Evolutionary conservation across 305 asterid genomes (phyloP), one percentile per base, ranked within the genome.

Genomic region (Fraxinus baroniana): DNA sequence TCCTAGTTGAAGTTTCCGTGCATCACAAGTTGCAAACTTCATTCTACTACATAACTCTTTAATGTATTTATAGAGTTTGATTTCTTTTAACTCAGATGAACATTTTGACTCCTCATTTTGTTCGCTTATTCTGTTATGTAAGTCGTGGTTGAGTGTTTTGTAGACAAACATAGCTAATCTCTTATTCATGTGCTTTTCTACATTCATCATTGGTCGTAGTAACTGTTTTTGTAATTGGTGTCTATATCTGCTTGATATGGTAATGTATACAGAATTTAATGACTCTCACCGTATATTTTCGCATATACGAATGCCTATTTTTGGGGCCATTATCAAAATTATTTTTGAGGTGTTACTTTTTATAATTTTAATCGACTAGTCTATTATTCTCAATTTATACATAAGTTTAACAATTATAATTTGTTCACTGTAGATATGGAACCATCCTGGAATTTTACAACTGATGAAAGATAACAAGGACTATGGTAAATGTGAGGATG

Each of bases 401-500:
- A 3, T 0, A 64, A 74, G 62, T 81, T 77, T 12, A 62, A 74
- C 75, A 32, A 72, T 62, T 77, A 71, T 74, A 81, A 44, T 73
- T 78, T 80, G 32, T 79, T 84, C 83, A 80, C 73, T 87, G 83
- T 86, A 96, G 99, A 96, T 96, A 86, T 97, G 98, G 98, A 97
- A 97, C 86, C 99, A 97, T 93, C 99, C 99, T 87, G 99, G 99
- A 75, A 91, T 93, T 86, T 87, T 97, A 90, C 97, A 91, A 90
- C 87, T 97, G 80, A 90, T 89, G 93, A 94, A 91, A 86, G 97
- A 94, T 85, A 91, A 89, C 89, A 93, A 87, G 88, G 94, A 90
- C 79, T 82, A 87, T 80, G 88, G 80, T 68, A 93, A 90, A 84
- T 88, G 89, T 83, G 98, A 93, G 88, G 97, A 91, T 81, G 89